A percentile compares a stretch with the other conserved stretches of the same genome.
Conservation (phyloP, 1,284 basidiomycete species). For the Moesziomyces sp. region DNA sequence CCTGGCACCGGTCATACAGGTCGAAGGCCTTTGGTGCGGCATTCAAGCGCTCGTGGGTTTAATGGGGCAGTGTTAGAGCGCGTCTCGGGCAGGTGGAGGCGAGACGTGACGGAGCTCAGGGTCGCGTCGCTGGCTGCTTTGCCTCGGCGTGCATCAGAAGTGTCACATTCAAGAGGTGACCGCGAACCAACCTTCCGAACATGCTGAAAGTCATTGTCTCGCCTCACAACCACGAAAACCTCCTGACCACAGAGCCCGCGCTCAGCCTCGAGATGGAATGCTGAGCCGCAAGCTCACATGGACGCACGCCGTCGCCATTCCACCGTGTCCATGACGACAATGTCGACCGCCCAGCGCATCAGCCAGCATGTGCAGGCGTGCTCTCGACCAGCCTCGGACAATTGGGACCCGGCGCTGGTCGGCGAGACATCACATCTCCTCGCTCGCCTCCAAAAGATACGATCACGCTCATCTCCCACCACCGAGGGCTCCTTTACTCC, state of each 20-base stretch:
- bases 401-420: slow-evolving; percentile 5
- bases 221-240: too few relatives aligned
- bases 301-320: background rate
- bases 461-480: slow-evolving; percentile 30
- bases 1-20: too few relatives aligned
- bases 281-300: background rate
- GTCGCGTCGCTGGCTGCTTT: background rate
- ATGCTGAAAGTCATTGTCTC: too few relatives aligned
- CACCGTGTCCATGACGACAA: background rate
- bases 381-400: background rate
- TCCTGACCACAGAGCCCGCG: too few relatives aligned
- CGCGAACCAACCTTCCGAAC: too few relatives aligned
- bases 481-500: slow-evolving; percentile 27
- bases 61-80: too few relatives aligned
- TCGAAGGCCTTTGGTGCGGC: too few relatives aligned
- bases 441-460: slow-evolving; percentile 33
- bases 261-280: background rate
- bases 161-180: background rate
- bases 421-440: slow-evolving; percentile 20
- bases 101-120: slow-evolving; percentile 1
- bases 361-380: slow-evolving; percentile 16
- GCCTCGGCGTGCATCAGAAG: background rate
- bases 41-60: too few relatives aligned
- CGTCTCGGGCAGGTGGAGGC: background rate
- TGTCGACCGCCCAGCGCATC: slow-evolving; percentile 35